phyloP scores from a whole-genome alignment of 2,329 filamentous ascomycete species.

The Colletotrichum limetticola region DNA sequence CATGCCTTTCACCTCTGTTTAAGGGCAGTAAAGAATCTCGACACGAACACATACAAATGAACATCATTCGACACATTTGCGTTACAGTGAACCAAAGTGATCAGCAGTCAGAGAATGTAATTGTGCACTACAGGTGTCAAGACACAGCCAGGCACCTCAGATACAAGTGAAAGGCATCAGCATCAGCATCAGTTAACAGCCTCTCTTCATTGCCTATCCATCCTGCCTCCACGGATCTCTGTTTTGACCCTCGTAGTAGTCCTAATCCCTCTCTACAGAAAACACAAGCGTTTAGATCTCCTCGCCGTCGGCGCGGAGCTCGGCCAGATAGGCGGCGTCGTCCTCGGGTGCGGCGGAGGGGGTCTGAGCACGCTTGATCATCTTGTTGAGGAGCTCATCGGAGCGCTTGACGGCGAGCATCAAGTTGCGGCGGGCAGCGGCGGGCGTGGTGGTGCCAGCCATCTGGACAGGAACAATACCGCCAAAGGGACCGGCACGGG shows the following conservation, averaged over 20 bases:
- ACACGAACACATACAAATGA: no score
- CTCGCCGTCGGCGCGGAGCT: slow-evolving; percentile 38
- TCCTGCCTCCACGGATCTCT: background rate
- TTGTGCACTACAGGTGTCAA: slow-evolving; percentile 24
- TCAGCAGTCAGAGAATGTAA: slow-evolving; percentile 21
- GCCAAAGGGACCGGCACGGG: slow-evolving; percentile 70
- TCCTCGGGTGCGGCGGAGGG: slow-evolving; percentile 31
- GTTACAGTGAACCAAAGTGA: no score
- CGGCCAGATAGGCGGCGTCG: slow-evolving; percentile 34
- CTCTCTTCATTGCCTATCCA: slow-evolving; percentile 4
- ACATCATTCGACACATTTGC: no score
- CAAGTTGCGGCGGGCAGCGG: slow-evolving; percentile 39
- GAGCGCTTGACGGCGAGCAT: slow-evolving; percentile 41
- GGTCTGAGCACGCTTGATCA: slow-evolving; percentile 38
- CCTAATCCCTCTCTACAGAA: background rate
- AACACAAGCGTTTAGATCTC: slow-evolving; percentile 29
- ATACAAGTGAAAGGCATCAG: slow-evolving; percentile 10
- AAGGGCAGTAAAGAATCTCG: no score
- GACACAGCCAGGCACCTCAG: slow-evolving; percentile 24
- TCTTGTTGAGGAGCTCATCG: slow-evolving; percentile 34
- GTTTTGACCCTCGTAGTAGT: background rate
- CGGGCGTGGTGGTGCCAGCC: slow-evolving; percentile 39
- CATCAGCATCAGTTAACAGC: slow-evolving; percentile 24
- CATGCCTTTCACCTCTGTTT: no score
- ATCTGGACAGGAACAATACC: slow-evolving; percentile 68